Evolutionary conservation across 2,329 filamentous ascomycete species (phyloP).

Genomic region (Bipolaris cookei): DNA sequence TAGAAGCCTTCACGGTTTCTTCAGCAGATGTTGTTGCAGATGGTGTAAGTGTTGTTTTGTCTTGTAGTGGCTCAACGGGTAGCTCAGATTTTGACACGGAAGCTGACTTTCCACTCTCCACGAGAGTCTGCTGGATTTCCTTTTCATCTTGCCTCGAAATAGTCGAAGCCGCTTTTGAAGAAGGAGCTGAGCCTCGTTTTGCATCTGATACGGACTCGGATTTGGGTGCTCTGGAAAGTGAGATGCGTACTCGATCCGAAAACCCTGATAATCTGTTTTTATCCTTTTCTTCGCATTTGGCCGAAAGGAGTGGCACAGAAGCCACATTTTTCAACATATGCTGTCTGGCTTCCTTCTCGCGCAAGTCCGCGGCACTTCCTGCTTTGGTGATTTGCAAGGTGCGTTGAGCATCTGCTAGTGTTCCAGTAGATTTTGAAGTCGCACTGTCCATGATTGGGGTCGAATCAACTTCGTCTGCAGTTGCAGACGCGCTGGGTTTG

Average conservation of each 20-base stretch:
- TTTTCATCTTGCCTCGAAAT: slow-evolving; percentile 16
- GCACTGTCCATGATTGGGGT: slow-evolving; percentile 1
- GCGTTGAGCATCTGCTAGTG: slow-evolving; percentile 10
- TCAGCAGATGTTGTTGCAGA: background rate
- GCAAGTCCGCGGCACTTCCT: slow-evolving; percentile 38
- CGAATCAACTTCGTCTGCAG: slow-evolving; percentile 15
- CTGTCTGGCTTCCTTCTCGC: slow-evolving; percentile 31
- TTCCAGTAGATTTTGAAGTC: background rate
- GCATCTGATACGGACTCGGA: slow-evolving; percentile 34
- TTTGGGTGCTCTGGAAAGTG: slow-evolving; percentile 34
- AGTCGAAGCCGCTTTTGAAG: slow-evolving; percentile 17
- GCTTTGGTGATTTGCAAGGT: slow-evolving; percentile 32
- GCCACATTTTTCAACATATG: slow-evolving; percentile 37
- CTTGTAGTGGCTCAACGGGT: background rate
- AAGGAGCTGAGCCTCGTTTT: slow-evolving; percentile 16
- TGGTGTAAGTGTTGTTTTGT: background rate
- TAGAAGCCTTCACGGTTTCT: slow-evolving; percentile 1
- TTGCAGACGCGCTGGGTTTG: slow-evolving; percentile 14
- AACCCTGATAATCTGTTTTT: slow-evolving; percentile 24
- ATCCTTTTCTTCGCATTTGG: slow-evolving; percentile 26
- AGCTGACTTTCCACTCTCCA: slow-evolving; percentile 6
- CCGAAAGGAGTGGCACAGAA: slow-evolving; percentile 37
- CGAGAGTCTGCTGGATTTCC: slow-evolving; percentile 2
- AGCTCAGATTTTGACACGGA: background rate
- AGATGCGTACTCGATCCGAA: slow-evolving; percentile 36